A percentile compares a stretch with the other conserved stretches of the same genome.
These are phyloP conservation scores for Suillus alpinus DNA, from an alignment of 768 basidiomycete genomes.

Conservation along the genomic window DNA sequence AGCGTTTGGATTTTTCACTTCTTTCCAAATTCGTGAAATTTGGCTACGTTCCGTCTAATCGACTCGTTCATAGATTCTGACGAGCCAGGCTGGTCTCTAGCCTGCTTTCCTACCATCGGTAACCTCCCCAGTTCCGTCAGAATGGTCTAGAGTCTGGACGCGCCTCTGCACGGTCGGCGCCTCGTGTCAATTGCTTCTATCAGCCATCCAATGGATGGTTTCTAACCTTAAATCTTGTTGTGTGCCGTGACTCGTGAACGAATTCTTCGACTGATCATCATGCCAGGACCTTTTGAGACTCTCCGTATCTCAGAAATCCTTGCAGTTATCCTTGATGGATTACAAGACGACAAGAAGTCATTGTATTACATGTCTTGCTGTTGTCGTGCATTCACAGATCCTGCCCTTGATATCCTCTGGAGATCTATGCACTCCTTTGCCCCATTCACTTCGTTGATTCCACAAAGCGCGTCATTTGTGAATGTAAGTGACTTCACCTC, in stretches of 20 bases:
- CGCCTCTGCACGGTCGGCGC: neutral
- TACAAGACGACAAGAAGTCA: conserved; percentile 6
- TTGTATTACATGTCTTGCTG: conserved; percentile 1
- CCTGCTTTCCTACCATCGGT: neutral
- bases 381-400: conserved; percentile 4
- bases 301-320: neutral
- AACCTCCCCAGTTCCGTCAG: neutral
- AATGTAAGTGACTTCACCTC: neutral
- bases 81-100: neutral
- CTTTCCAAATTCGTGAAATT: neutral
- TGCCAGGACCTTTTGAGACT: conserved; percentile 1
- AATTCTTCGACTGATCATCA: neutral
- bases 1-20: too few relatives aligned
- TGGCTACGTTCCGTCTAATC: neutral
- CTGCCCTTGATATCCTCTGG: conserved; percentile 4
- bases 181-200: neutral
- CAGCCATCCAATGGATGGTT: neutral
- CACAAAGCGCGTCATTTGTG: neutral
- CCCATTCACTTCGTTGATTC: conserved; percentile 5
- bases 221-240: neutral
- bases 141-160: neutral
- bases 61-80: neutral
- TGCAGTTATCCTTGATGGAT: neutral
- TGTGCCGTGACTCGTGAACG: neutral
- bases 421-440: conserved; percentile 1